Evolutionary conservation across 2,329 filamentous ascomycete genomes (phyloP).

Genomic region (Calonectria leucothoes): DNA sequence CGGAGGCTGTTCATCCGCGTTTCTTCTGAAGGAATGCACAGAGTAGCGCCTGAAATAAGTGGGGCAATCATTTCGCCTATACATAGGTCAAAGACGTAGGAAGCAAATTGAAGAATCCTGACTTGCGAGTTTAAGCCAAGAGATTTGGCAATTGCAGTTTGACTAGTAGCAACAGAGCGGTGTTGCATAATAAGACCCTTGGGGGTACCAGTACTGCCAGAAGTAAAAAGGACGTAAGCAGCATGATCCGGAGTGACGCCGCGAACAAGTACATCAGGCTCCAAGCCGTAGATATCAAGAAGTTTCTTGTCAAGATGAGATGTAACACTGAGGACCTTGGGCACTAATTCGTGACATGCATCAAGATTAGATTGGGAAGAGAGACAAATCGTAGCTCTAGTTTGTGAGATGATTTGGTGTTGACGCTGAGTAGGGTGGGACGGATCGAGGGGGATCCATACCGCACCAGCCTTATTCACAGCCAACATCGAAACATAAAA

Average conservation of each 20-base stretch:
- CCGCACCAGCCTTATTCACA: slow-evolving; percentile 38
- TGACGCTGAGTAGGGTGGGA: slow-evolving; percentile 28
- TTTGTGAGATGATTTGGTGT: background rate
- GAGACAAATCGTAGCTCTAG: background rate
- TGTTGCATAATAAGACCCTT: slow-evolving; percentile 58
- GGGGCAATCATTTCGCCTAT: slow-evolving; percentile 52
- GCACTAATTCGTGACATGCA: background rate
- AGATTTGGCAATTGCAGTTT: background rate
- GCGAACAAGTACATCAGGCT: background rate
- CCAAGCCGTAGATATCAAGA: background rate
- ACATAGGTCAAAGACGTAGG: slow-evolving; percentile 53
- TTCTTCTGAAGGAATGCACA: slow-evolving; percentile 52
- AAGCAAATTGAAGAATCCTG: slow-evolving; percentile 34
- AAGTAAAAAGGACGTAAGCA: slow-evolving; percentile 62
- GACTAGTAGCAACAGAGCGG: background rate
- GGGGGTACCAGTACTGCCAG: slow-evolving; percentile 65
- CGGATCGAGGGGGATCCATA: slow-evolving; percentile 38
- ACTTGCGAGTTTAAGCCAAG: background rate
- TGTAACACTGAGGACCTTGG: background rate
- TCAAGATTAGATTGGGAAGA: background rate
- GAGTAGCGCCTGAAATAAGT: slow-evolving; percentile 50
- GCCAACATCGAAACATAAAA: slow-evolving; percentile 37
- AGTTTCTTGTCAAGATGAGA: background rate
- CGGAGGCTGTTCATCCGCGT: slow-evolving; percentile 10
- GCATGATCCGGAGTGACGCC: background rate